These are phyloP conservation scores for Sporothrix variecibatus DNA, from an alignment of 2,329 filamentous ascomycete species.

Conservation along the genomic window DNA sequence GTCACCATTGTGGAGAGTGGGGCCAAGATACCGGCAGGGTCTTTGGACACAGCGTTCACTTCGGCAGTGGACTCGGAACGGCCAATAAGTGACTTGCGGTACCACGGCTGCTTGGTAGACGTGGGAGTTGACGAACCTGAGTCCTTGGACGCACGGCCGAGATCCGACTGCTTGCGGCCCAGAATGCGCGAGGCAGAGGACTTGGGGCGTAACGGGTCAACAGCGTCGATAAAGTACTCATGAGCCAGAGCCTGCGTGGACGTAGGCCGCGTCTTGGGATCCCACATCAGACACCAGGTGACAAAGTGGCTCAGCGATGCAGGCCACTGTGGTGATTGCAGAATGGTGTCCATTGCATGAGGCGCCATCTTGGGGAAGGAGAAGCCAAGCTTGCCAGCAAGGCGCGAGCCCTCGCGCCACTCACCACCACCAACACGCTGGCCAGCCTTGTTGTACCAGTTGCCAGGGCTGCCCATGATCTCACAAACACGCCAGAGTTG, in stretches of 20 bases:
- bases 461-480: constrained; percentile 98
- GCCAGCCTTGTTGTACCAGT: constrained; percentile 95
- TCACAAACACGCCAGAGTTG: constrained; percentile 99
- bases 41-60: constrained; percentile 15
- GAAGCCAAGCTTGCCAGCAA: constrained; percentile 95
- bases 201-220: constrained; percentile 90
- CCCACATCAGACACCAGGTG: constrained; percentile 99
- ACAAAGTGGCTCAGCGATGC: constrained; percentile 86
- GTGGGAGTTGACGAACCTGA: constrained; percentile 57
- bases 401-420: constrained; percentile 90
- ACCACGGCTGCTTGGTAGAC: constrained; percentile 90
- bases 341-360: constrained; percentile 91
- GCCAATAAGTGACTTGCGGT: constrained; percentile 89
- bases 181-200: constrained; percentile 82
- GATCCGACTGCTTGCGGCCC: constrained; percentile 85
- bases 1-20: constrained; percentile 14
- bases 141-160: constrained; percentile 70
- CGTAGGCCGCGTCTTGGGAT: constrained; percentile 87
- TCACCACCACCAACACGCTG: constrained; percentile 88
- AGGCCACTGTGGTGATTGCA: constrained; percentile 90
- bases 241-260: constrained; percentile 93
- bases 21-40: neutral
- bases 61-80: constrained; percentile 67
- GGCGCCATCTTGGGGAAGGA: constrained; percentile 99
- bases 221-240: constrained; percentile 90